Conservation (phyloP, 257 asterid species). For the Scutellaria baicalensis region DNA sequence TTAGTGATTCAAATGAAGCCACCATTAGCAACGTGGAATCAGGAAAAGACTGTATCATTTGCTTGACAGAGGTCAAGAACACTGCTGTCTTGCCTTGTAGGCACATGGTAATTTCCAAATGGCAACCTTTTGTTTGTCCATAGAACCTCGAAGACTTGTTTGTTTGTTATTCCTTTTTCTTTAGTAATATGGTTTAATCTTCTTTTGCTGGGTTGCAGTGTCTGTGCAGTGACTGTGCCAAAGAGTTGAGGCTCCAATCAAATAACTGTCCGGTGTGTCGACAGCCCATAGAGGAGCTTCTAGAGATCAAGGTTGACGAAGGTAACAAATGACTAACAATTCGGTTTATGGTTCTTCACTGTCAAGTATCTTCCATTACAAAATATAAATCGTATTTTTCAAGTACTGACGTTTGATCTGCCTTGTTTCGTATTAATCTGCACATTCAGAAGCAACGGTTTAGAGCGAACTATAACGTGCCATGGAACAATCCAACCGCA, state of each 20-base stretch:
- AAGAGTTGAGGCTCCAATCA: constrained; percentile 74
- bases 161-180: neutral
- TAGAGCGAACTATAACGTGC: neutral
- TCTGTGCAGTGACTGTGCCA: constrained; percentile 79
- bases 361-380: neutral
- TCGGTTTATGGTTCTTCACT: neutral
- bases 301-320: constrained; percentile 76
- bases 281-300: constrained; percentile 79
- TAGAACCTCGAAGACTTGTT: neutral
- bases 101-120: constrained; percentile 69
- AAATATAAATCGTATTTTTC: neutral
- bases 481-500: neutral
- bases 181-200: neutral
- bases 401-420: neutral
- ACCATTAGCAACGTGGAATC: constrained; percentile 46
- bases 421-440: neutral
- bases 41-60: constrained; percentile 88
- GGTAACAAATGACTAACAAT: constrained; percentile 24
- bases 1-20: constrained; percentile 45
- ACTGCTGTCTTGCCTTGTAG: constrained; percentile 92
- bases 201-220: constrained; percentile 42
- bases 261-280: constrained; percentile 84
- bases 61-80: constrained; percentile 88
- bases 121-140: neutral
- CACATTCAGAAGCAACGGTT: constrained; percentile 16